Conservation (phyloP, 2,329 filamentous ascomycete genomes). For the Pseudophaeomoniella oleicola region DNA sequence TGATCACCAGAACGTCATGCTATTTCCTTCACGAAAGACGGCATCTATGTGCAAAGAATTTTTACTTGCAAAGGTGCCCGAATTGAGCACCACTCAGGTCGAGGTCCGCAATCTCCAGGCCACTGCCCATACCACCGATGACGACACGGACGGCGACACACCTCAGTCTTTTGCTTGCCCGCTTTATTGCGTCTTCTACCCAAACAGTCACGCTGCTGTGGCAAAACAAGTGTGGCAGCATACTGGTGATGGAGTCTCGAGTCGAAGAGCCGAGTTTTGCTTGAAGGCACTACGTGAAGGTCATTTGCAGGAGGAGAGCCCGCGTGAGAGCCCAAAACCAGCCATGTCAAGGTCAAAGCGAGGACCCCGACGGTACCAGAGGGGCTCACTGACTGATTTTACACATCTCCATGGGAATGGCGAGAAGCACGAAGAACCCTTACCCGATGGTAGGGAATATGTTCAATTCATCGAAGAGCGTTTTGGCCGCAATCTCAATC, state of each 20-base stretch:
- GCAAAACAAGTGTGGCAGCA: conserved; percentile 99
- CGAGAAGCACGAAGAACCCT: conserved; percentile 7
- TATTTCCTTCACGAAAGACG: conserved; percentile 60
- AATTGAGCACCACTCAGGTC: conserved; percentile 34
- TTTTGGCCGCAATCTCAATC: conserved; percentile 79
- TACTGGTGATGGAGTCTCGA: conserved; percentile 82
- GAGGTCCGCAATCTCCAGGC: conserved; percentile 50
- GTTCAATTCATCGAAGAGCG: conserved; percentile 80
- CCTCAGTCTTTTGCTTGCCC: conserved; percentile 38
- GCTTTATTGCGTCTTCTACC: conserved; percentile 59
- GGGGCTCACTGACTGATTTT: conserved; percentile 36
- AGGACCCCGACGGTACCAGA: conserved; percentile 70
- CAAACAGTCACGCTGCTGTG: conserved; percentile 48
- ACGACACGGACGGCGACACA: conserved; percentile 18
- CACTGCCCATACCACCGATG: conserved; percentile 34
- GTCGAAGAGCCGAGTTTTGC: conserved; percentile 81
- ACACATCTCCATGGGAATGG: conserved; percentile 10
- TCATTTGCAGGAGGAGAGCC: conserved; percentile 38
- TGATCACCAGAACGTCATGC: conserved; percentile 52
- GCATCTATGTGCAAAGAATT: conserved; percentile 66
- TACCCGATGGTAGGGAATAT: conserved; percentile 46
- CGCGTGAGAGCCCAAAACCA: conserved; percentile 15
- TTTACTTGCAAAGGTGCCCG: conserved; percentile 44
- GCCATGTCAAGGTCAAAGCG: conserved; percentile 33
- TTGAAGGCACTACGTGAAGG: conserved; percentile 58